A percentile compares a stretch with the other conserved stretches of the same genome.
phyloP scores from a whole-genome alignment of 495 filamentous ascomycete genomes.

The Umbilicaria muhlenbergii region DNA sequence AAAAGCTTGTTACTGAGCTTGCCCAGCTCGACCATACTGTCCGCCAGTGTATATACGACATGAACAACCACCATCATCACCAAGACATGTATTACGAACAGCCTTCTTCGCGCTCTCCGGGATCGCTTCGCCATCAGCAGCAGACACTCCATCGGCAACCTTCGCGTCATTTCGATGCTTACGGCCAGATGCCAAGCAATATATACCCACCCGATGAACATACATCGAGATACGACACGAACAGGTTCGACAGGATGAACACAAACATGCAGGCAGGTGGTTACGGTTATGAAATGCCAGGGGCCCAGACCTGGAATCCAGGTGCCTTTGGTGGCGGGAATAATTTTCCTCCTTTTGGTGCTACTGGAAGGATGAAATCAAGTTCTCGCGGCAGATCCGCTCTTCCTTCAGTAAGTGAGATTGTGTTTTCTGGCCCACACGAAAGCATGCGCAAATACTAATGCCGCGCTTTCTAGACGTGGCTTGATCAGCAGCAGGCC shows the following conservation, averaged over 20 bases:
- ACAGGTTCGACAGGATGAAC: slow-evolving; percentile 44
- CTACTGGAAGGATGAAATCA: slow-evolving; percentile 42
- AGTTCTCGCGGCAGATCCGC: slow-evolving; percentile 35
- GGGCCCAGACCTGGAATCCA: slow-evolving; percentile 53
- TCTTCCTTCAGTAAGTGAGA: slow-evolving; percentile 39
- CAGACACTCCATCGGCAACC: slow-evolving; percentile 52
- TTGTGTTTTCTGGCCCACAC: background rate
- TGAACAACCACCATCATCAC: slow-evolving; percentile 40
- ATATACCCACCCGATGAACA: slow-evolving; percentile 45
- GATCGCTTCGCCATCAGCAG: slow-evolving; percentile 44
- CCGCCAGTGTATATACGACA: background rate
- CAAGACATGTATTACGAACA: slow-evolving; percentile 48
- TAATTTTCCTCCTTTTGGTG: slow-evolving; percentile 14
- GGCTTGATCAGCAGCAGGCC: slow-evolving; percentile 43
- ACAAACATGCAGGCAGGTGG: slow-evolving; percentile 32
- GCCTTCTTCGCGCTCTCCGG: slow-evolving; percentile 41
- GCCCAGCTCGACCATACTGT: too few relatives aligned
- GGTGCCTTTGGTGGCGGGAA: slow-evolving; percentile 23
- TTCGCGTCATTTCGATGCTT: slow-evolving; percentile 53
- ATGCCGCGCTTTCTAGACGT: slow-evolving; percentile 26
- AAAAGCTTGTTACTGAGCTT: too few relatives aligned
- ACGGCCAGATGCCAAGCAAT: slow-evolving; percentile 42
- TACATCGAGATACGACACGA: slow-evolving; percentile 41
- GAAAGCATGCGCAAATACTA: slow-evolving; percentile 1
- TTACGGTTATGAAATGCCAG: slow-evolving; percentile 45